Evolutionary conservation across 805 yeast genomes (phyloP), one percentile per base, ranked within the genome.

Genomic region (Wickerhamiella alocasiicola): DNA sequence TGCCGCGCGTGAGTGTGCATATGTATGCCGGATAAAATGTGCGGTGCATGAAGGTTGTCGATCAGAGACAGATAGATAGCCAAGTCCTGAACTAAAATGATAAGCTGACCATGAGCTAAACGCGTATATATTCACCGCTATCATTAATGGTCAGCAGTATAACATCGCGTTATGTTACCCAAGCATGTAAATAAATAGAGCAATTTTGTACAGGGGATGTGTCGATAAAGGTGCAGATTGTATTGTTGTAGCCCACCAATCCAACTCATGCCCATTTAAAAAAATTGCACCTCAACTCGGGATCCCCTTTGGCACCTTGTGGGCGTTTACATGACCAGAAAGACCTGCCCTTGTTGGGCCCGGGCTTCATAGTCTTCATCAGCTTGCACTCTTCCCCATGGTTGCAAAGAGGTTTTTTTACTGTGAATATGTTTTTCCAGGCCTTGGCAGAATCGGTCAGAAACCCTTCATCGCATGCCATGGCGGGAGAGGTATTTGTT

Each of bases 301-400:
- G 42, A 28, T 46, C 32, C 15, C 41, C 46, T 11, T 48, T 37
- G 28, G 51, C 49, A 9, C 58, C 59, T 13, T 46, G 46, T 1
- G 59, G 55, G 23, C 60, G 47, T 3, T 52, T 39, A 39, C 68
- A 64, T 6, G 54, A 47, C 68, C 68, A 64, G 42, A 64, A 64
- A 9, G 50, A 49, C 9, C 65, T 53, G 23, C 66, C 66, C 35
- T 52, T 50, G 36, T 62, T 61, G 9, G 54, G 49, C 2, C 65
- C 64, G 6, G 52, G 48, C 36, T 60, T 61, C 21, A 50, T 56
- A 4, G 62, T 47, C 5, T 39, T 43, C 32, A 49, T 45, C 20
- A 55, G 45, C 9, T 47, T 47, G 41, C 66, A 61, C 2, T 62
- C 63, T 44, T 59, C 62, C 6, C 43, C 31, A 40, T 63, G 68